Conservation (phyloP, 2,329 filamentous ascomycete genomes). For the Diaporthe citriasiana region DNA sequence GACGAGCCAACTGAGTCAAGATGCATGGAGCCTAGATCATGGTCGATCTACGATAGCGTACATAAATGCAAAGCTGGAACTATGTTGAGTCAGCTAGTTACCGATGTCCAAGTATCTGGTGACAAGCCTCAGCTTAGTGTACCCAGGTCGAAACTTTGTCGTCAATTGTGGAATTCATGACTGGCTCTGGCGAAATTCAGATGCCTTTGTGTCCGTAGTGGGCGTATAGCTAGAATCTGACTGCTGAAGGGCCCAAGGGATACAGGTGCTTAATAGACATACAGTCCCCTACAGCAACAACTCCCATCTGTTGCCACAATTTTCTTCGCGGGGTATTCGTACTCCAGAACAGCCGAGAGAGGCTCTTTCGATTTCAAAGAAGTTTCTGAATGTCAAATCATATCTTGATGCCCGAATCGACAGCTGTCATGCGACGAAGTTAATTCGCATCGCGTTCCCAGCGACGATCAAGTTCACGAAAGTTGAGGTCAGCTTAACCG, state of each 20-base stretch:
- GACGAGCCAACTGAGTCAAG: rapidly evolving
- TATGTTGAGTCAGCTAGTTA: not conserved
- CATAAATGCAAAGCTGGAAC: not conserved
- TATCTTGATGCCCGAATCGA: too few relatives aligned
- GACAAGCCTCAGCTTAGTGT: not conserved
- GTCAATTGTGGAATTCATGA: not conserved
- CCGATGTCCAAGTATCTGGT: not conserved
- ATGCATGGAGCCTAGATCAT: too few relatives aligned
- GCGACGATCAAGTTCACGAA: too few relatives aligned
- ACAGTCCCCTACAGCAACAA: not conserved
- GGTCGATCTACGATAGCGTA: not conserved
- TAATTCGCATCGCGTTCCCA: not conserved
- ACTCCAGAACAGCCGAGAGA: not conserved
- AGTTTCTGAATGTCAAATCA: not conserved
- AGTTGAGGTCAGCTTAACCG: not conserved
- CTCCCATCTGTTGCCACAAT: not conserved
- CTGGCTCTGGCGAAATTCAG: not conserved
- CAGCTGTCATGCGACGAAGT: too few relatives aligned
- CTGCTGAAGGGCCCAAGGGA: too few relatives aligned
- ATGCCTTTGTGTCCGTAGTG: too few relatives aligned
- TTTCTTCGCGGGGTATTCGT: too few relatives aligned
- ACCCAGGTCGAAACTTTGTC: too few relatives aligned
- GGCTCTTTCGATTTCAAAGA: rapidly evolving
- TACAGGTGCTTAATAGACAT: not conserved
- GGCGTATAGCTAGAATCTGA: too few relatives aligned